These are phyloP conservation scores for Spergularia bocconei DNA, from an alignment of 148 eudicot species.

Conservation along the genomic window DNA sequence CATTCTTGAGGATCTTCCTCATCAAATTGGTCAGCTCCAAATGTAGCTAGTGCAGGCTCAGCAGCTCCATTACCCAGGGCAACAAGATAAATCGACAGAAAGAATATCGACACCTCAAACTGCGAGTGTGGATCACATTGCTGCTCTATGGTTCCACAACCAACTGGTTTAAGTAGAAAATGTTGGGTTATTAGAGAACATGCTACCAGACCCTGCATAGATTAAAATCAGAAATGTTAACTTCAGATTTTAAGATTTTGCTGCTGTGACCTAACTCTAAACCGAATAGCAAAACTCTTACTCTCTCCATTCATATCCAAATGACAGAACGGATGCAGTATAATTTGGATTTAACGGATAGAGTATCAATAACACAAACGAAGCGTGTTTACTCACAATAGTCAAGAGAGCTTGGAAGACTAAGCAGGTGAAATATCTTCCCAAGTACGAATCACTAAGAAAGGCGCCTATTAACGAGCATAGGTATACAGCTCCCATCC, in stretches of 20 bases:
- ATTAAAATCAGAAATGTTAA: neutral
- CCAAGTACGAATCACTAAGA: constrained; percentile 52
- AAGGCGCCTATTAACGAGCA: constrained; percentile 55
- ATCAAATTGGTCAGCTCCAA: constrained; percentile 57
- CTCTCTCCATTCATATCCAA: no score
- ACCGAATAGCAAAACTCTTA: no score
- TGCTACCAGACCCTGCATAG: constrained; percentile 40
- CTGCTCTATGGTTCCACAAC: constrained; percentile 48
- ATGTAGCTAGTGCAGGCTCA: constrained; percentile 49
- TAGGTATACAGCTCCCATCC: constrained; percentile 59
- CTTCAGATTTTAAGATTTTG: neutral
- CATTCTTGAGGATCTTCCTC: constrained; percentile 42
- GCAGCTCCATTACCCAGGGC: constrained; percentile 57
- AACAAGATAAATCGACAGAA: constrained; percentile 44
- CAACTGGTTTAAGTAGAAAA: constrained; percentile 40
- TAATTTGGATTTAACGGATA: neutral
- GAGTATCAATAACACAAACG: no score
- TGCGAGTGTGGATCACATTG: constrained; percentile 46
- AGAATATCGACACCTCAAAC: constrained; percentile 38
- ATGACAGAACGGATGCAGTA: no score
- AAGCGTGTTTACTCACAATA: constrained; percentile 35
- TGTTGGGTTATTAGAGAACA: constrained; percentile 43
- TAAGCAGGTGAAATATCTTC: constrained; percentile 52
- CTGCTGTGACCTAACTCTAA: no score
- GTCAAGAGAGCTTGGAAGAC: constrained; percentile 47